These are phyloP conservation scores for Gonapodya sp. DNA, from an alignment of 192 early-diverging fungal species.

Conservation along the genomic window DNA sequence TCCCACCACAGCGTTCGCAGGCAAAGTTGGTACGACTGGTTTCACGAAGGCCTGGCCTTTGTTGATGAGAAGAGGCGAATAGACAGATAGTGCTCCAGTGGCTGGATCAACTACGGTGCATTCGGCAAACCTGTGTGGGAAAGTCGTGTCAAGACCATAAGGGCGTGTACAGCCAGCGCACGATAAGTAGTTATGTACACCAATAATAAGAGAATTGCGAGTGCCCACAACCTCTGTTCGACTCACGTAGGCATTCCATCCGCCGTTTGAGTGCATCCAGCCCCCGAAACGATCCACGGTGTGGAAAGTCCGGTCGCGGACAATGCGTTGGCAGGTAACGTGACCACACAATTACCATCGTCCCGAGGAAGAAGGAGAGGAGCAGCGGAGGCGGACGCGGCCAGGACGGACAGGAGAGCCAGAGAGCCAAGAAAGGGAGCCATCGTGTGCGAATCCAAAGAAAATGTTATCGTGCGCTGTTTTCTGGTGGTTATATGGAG, in stretches of 20 bases:
- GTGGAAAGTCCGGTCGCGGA: constrained; percentile 21
- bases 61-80: constrained; percentile 27
- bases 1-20: constrained; percentile 22
- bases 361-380: not conserved
- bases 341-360: not conserved
- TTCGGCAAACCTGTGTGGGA: constrained; percentile 21
- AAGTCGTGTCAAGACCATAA: not conserved
- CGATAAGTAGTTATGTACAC: not conserved
- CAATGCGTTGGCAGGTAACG: constrained; percentile 19
- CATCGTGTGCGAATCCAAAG: not conserved
- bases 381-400: not conserved
- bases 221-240: not conserved
- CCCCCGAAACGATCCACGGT: constrained; percentile 19
- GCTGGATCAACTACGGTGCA: constrained; percentile 23
- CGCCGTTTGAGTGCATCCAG: constrained; percentile 23
- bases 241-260: not conserved
- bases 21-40: constrained; percentile 24
- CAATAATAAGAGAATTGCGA: not conserved
- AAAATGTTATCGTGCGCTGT: not conserved
- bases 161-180: not conserved
- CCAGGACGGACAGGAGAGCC: not conserved
- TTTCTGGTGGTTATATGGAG: too few species aligned
- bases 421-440: not conserved
- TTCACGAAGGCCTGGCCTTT: constrained; percentile 20
- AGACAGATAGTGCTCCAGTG: constrained; percentile 22